Evolutionary conservation across 768 basidiomycete species (phyloP), one percentile per base, ranked within the genome.

Genomic region (Kwoniella bestiolae): DNA sequence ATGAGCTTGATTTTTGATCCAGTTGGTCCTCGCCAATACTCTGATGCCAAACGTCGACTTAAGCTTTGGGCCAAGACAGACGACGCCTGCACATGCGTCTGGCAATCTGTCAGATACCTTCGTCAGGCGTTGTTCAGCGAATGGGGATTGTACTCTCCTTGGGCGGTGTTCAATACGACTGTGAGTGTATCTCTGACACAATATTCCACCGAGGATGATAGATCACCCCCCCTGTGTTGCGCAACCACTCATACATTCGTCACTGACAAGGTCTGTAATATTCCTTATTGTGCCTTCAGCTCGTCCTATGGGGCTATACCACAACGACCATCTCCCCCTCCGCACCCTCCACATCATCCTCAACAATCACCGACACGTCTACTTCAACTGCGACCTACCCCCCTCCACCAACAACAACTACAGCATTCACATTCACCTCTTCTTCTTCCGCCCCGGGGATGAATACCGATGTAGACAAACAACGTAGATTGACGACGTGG

Each of bases 11-110:
- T 57, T 14, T n/a, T 50, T 59, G 8, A 21, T 21, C 7, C 60
- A 65, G 67, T 74, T 51, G 68, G 70, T 1, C 68, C 67, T 3
- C 53, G 67, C 4, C 70, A 74, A 51, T 70, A 66, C 32, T 64
- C 67, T n/a, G 75, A 76, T 56, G 75, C 73, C 18, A 66, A 68
- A 59, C 65, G 73, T 14, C 67, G 73, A 32, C 41, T 72, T 12
- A 51, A 63, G 28, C 29, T 77, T 3, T 77, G 75, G 75, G 59
- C 56, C n/a, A 77, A 74, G 51, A 72, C 70, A 3, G 73, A 74
- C 21, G 75, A 77, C 44, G 70, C 75, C 28, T 74, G 74, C 66
- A 74, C 66, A 11, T 77, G 75, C 56, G 51, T 77, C 1, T 77
- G 72, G 75, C 73, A 74, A 56, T 72, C 59, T 28, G 64, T 73